phyloP scores from a whole-genome alignment of 305 asterid genomes.

The Solanum hybrid region DNA sequence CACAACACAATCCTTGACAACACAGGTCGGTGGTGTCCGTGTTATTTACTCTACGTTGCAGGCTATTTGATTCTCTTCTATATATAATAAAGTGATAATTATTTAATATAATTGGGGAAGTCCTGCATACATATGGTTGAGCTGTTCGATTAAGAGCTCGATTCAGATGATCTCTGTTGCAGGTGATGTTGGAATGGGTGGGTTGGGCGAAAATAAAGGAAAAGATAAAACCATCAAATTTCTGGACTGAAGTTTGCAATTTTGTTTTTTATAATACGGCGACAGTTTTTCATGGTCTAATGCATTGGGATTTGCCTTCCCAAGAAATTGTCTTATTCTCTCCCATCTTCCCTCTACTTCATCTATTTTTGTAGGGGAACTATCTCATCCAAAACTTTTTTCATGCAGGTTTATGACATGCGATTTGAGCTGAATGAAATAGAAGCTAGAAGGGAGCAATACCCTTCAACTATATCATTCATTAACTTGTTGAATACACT shows the following conservation, averaged over 20 bases:
- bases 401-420: conserved; percentile 86
- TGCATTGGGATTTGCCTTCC: not conserved
- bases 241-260: not conserved
- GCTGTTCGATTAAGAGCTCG: not conserved
- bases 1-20: conserved; percentile 41
- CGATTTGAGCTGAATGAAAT: conserved; percentile 90
- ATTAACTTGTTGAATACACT: conserved; percentile 69
- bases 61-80: not conserved
- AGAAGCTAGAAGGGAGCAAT: conserved; percentile 96
- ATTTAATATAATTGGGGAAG: not conserved
- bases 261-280: not conserved
- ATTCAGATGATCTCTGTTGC: not conserved
- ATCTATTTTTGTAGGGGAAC: not conserved
- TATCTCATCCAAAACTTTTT: not conserved
- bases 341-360: not conserved
- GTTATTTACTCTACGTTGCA: not conserved
- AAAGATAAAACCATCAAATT: not conserved
- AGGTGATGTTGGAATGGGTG: not conserved
- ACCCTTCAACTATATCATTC: conserved; percentile 91
- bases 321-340: not conserved
- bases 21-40: conserved; percentile 45
- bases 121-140: not conserved
- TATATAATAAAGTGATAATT: not conserved
- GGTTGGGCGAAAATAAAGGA: not conserved
- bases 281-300: not conserved